Evolutionary conservation across 2,329 filamentous ascomycete species (phyloP), one percentile per base, ranked within the genome.

Genomic region (Fusarium tupiense): DNA sequence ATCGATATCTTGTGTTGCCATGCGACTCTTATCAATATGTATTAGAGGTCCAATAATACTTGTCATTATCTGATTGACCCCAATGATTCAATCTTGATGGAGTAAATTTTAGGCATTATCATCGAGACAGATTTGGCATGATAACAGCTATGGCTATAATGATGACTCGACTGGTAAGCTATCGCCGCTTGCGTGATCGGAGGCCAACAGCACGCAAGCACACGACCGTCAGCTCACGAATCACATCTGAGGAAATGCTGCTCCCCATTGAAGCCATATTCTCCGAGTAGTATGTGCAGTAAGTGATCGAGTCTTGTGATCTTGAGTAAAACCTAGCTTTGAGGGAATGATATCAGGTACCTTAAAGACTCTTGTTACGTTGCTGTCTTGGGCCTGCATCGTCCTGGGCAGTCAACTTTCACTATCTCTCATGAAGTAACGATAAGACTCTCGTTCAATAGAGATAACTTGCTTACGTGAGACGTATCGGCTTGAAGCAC

Each of bases 361-460:
- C 11, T 52, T 33, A 4, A 10, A 6, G 11, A 9, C 14, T 10
- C 29, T 6, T 24, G 22, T 19, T 52, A 52, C 4, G 8, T 35
- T 8, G 16, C 17, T 10, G 8, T 35, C 11, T 6, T n/a, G 49
- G 29, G 12, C 6, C 17, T 13, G 3, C 11, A 33, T 24, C 29
- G 6, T 8, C 49, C 17, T 33, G 4, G 22, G 5, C 3, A 52
- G 22, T 11, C 12, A 24, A 24, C 2, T 8, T 33, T 35, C 11
- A 52, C 16, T 24, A 1, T 3, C 4, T 1, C 8, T 5, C 0
- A 24, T 19, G 22, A 33, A 50, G 1, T 24, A 19, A 19, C 8
- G 5, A 33, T n/a, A 1, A 10, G 4, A 0, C 1, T 50, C 1
- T 31, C 3, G 5, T n/a, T 13, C 3, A 8, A 3, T 9, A 2